Conservation (phyloP, 345 rosid species). For the Arabis alpina region DNA sequence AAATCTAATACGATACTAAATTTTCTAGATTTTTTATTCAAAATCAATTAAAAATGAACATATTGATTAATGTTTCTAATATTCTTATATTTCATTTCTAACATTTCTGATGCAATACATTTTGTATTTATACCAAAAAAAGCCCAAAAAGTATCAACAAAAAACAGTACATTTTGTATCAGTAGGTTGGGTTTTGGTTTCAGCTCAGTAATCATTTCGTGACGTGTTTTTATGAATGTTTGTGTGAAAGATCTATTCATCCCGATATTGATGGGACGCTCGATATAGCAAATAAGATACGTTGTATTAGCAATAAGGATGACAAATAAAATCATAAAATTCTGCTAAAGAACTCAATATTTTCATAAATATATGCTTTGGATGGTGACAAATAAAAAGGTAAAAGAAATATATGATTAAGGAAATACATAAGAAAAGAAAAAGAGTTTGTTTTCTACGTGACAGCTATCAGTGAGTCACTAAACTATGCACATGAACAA, state of each 20-base stretch:
- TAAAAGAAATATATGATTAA: constrained; percentile 1
- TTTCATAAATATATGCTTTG: constrained; percentile 20
- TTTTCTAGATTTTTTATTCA: too few relatives aligned
- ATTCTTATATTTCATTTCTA: too few relatives aligned
- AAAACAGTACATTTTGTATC: background rate
- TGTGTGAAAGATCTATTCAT: constrained; percentile 20
- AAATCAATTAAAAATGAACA: too few relatives aligned
- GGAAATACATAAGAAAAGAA: constrained; percentile 32
- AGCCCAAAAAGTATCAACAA: background rate
- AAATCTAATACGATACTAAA: too few relatives aligned
- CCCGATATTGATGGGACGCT: constrained; percentile 28
- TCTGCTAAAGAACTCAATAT: background rate
- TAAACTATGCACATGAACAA: constrained; percentile 42
- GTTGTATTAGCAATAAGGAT: constrained; percentile 20
- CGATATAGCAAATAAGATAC: constrained; percentile 17
- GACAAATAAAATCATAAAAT: background rate
- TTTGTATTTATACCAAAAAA: background rate
- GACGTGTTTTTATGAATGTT: constrained; percentile 17
- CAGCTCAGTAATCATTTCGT: constrained; percentile 16
- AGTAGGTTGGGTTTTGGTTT: background rate
- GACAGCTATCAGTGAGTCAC: constrained; percentile 47
- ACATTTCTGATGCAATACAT: background rate
- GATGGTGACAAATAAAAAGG: constrained; percentile 16
- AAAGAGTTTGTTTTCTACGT: constrained; percentile 28
- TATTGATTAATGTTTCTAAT: too few relatives aligned